Evolutionary conservation across 306 rosid genomes (phyloP).

Genomic region (Sphenostylis stenocarpa): DNA sequence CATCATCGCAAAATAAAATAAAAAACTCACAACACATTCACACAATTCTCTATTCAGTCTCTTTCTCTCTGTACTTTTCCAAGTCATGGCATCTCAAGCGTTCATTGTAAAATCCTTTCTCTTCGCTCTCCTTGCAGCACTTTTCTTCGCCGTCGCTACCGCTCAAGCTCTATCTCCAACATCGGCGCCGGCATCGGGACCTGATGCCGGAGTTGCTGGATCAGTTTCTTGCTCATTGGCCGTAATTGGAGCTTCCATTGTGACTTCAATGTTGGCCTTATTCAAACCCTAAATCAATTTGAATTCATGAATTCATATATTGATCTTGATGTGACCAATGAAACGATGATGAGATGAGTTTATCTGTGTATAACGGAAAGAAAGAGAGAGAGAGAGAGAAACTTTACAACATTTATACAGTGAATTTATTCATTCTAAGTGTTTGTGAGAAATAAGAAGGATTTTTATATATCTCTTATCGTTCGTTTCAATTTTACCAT

Average conservation of each 20-base stretch:
- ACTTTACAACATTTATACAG: no score
- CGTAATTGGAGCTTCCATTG: conserved; percentile 35
- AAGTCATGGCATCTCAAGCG: neutral
- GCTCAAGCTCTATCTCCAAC: conserved; percentile 48
- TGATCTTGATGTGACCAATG: no score
- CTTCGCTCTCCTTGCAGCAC: neutral
- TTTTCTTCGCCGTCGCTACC: conserved; percentile 32
- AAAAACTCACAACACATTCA: neutral
- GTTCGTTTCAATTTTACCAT: no score
- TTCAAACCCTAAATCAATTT: no score
- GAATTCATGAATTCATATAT: no score
- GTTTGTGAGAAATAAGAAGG: no score
- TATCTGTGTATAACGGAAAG: no score
- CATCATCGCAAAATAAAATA: neutral
- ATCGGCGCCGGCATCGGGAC: conserved; percentile 36
- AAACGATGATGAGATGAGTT: no score
- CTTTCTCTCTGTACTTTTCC: neutral
- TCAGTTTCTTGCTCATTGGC: conserved; percentile 32
- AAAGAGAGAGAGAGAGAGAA: no score
- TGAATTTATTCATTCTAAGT: no score
- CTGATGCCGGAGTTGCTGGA: conserved; percentile 35
- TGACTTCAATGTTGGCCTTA: conserved; percentile 35
- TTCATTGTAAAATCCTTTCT: neutral
- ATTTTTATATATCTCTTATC: no score
- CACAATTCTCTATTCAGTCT: neutral